Evolutionary conservation across 1,284 basidiomycete species (phyloP), one percentile per base, ranked within the genome.

Genomic region (Neolentinus lepideus): DNA sequence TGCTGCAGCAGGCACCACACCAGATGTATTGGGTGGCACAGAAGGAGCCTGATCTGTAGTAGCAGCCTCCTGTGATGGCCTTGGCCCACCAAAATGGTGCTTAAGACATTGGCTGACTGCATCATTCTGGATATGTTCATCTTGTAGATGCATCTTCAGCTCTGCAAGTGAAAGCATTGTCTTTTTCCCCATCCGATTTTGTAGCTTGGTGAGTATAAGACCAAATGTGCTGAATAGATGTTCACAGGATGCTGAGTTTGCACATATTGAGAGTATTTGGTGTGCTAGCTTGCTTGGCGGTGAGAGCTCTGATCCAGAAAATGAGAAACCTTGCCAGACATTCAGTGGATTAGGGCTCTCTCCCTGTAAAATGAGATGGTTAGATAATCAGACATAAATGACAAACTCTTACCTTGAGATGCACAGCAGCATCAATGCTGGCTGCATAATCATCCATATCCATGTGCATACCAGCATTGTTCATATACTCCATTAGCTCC

Each of bases 211-310:
- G n/a, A 61, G 47, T 14, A 58, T 62, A 1, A 35, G 35, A 19
- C 59, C 59, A 33, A 63, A 56, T 4, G 56, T 26, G 33, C 62
- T 63, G 57, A 63, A 63, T 14, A 63, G 55, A 14, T 54, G 54
- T 48, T 63, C 61, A 35, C 58, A 58, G 4, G 59, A 51, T 19
- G 61, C 56, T 2, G 61, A 62, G 45, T 63, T 62, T 10, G 61
- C 51, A 43, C 52, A 57, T 22, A 61, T 53, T 21, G 61, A 59
- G 3, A 63, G 56, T 29, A 61, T 24, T 16, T 24, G 54, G 33
- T 12, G 26, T 1, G 60, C 57, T 19, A 61, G 54, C 2, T 10
- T 9, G 33, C 29, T 16, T 10, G 59, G 25, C 1, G 57, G 46
- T 9, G 47, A 21, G 14, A 25, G 16, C 9, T 16, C 14, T 48